Evolutionary conservation across 768 basidiomycete genomes (phyloP), one percentile per base, ranked within the genome.

Genomic region (Suillus fuscotomentosus): DNA sequence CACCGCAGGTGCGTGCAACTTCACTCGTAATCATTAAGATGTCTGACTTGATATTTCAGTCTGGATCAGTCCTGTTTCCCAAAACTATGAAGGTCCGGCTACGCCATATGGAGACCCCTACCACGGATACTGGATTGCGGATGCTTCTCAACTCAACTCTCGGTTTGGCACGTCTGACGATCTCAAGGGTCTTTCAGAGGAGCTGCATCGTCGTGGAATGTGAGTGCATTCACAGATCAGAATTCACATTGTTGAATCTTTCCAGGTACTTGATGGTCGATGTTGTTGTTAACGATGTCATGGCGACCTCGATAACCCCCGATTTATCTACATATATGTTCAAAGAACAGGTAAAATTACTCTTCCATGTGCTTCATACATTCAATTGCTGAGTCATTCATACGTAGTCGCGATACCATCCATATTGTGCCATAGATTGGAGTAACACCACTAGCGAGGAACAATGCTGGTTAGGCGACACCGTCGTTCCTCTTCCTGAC

Each of bases 251-350:
- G 43, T 61, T 60, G 22, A 42, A 34, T 22, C 13, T 39, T 41
- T 27, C 51, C 65, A 82, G 81, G 87, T 93, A 88, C 73, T 79
- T 95, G 66, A 94, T 94, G 91, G 87, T 94, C 56, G 93, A 95
- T 70, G 76, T 91, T 39, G 90, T 95, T 45, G 86, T 91, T 41
- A 95, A 95, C 75, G 91, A 95, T 74, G 92, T 96, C 59, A 94
- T 93, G 83, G 78, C 89, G 1, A 84, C 86, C 3, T 84, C 86
- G 3, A 80, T 77, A 42, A 84, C 79, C 7, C 89, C 90, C 17
- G 85, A 89, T 72, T 83, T 84, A 65, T 89, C 89, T 13, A 76
- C 75, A 0, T 92, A 85, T 74, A 83, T 88, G 75, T 90, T 92
- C 80, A 88, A 87, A 70, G 80, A 88, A 36, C 63, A 80, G 70